Base-by-base conservation (phyloP, 352 stramenopile species). In the Proteromonas lacertae region DNA sequence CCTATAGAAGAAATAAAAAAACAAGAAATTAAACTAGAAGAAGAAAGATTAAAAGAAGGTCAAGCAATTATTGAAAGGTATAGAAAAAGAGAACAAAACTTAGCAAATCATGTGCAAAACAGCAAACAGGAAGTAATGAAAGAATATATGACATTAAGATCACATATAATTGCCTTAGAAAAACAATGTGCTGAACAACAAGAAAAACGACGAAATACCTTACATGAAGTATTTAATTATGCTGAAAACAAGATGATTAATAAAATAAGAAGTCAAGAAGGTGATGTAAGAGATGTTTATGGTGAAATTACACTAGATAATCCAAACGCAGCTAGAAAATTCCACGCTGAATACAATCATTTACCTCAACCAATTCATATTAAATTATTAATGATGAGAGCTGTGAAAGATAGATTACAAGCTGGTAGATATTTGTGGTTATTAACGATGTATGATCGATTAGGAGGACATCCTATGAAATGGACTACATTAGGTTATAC, bases 21-120 rank as follows among this genome's bases (percentile, higher is more conserved):
- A 43, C 66, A 87, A 32, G 52, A 90, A 19, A 68, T 69, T 2
- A 64, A 76, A 45, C 64, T 66, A 21, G 89, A 71, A 38, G 69
- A 86, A 35, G 46, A 62, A 5, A 88, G 87, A 47, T 66, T 92
- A 49, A 53, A 65, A 1, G 76, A 84, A 38, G 45, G 91, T 17
- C 61, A 68, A 32, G 79, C 77, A 33, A 57, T 90, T 1, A 21
- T 52, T 16, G 39, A 52, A n/a, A 29, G 31, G 5, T 31, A 33
- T 24, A 47, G 52, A 25, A 19, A 30, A 20, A 25, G 34, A 25
- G 25, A 54, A 36, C 34, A 26, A 18, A 44, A 51, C 13, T 25
- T 54, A 19, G 23, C 43, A 4, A 38, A 40, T 25, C 34, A 36
- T 19, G 47, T 52, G 29, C 29, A 48, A n/a, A 26, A 36, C 2